These are phyloP conservation scores for Peribolospora baueri DNA, from an alignment of 768 basidiomycete species.

Conservation along the genomic window DNA sequence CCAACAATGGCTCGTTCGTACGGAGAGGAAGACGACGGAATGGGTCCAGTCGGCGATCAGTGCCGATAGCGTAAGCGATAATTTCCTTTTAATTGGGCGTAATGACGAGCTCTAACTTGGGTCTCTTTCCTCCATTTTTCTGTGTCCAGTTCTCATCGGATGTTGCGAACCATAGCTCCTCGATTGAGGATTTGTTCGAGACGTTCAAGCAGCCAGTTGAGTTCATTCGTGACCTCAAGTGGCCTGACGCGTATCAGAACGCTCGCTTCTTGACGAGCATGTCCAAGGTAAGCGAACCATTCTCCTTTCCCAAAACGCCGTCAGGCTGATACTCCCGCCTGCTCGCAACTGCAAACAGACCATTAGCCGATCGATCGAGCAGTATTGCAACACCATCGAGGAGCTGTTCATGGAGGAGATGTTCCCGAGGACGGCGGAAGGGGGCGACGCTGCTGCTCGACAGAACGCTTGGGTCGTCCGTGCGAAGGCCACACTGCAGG, in stretches of 20 bases:
- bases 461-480: conserved; percentile 72
- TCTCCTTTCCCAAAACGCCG: neutral
- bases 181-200: conserved; percentile 86
- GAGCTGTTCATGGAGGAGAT: conserved; percentile 81
- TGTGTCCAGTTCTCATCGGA: conserved; percentile 32
- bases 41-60: conserved; percentile 73
- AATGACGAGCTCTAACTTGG: neutral
- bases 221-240: conserved; percentile 68
- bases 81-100: conserved; percentile 30
- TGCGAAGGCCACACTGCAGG: conserved; percentile 30
- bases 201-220: conserved; percentile 72
- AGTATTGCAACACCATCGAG: conserved; percentile 71
- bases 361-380: conserved; percentile 69
- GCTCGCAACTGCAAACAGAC: conserved; percentile 29
- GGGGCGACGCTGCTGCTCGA: conserved; percentile 50
- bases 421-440: conserved; percentile 50
- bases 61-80: conserved; percentile 40
- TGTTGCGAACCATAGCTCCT: conserved; percentile 77
- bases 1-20: conserved; percentile 63
- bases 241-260: conserved; percentile 73
- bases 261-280: conserved; percentile 73
- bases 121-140: neutral
- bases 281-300: conserved; percentile 39
- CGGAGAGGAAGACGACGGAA: conserved; percentile 64
- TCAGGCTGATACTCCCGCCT: neutral